Conservation (phyloP, 108 stramenopile species). For the Skeletonema menzelii region DNA sequence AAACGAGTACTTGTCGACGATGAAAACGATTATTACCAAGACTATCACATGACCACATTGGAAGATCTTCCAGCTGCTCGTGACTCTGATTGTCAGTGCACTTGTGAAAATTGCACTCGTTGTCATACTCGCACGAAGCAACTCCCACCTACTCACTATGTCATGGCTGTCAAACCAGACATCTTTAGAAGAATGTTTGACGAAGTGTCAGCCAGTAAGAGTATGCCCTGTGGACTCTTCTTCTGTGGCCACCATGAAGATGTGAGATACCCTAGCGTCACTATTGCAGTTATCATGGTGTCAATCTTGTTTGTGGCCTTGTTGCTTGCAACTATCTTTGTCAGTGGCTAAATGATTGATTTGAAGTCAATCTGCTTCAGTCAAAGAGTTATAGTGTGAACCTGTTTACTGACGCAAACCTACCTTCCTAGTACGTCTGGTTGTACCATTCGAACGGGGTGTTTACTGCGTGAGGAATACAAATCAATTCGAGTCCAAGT, state of each 20-base stretch:
- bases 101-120: not conserved
- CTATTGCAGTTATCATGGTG: conserved; percentile 56
- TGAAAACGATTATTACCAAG: conserved; percentile 36
- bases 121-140: conserved; percentile 8
- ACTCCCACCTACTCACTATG: conserved; percentile 55
- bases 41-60: conserved; percentile 23
- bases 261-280: conserved; percentile 61
- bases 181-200: conserved; percentile 69
- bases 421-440: not conserved
- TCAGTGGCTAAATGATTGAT: conserved; percentile 18
- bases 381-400: not conserved
- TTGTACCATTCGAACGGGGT: not conserved
- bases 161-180: conserved; percentile 61
- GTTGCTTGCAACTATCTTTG: conserved; percentile 26
- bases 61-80: conserved; percentile 2
- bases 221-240: conserved; percentile 76
- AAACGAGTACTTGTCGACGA: conserved; percentile 31
- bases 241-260: conserved; percentile 84
- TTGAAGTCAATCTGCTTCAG: not conserved
- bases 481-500: not conserved
- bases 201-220: conserved; percentile 57
- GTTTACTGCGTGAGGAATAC: not conserved
- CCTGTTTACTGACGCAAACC: not conserved
- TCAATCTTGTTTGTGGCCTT: conserved; percentile 36
- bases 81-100: conserved; percentile 12